Evolutionary conservation across 2,329 filamentous ascomycete genomes (phyloP).

Genomic region (Fusarium xyrophilum): DNA sequence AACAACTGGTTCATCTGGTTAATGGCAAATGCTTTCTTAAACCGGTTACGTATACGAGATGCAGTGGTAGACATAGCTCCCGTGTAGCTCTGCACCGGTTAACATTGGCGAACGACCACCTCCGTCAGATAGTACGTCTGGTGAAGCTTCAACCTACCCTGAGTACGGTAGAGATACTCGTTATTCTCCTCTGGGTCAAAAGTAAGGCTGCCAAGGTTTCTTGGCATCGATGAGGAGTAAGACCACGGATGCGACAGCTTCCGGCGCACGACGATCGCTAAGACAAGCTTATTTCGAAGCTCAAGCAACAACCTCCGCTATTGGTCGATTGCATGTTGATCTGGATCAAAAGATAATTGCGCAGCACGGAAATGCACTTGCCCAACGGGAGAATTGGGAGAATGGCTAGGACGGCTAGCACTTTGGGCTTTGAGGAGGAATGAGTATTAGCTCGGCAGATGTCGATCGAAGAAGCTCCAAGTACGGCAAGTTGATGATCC

Average conservation of each 20-base stretch:
- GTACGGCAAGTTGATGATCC: slow-evolving; percentile 33
- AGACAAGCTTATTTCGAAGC: slow-evolving; percentile 42
- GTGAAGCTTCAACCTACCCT: neutral
- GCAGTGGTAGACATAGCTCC: neutral
- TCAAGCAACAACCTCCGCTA: slow-evolving; percentile 20
- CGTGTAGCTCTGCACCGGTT: neutral
- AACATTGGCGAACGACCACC: slow-evolving; percentile 3
- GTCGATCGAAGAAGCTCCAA: slow-evolving; percentile 21
- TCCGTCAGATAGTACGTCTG: slow-evolving; percentile 7
- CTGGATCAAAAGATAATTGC: slow-evolving; percentile 9
- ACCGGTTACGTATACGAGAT: neutral
- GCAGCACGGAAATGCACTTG: neutral
- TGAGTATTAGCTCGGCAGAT: slow-evolving; percentile 28
- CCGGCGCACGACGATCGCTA: slow-evolving; percentile 9
- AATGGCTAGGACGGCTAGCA: neutral
- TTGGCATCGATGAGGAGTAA: slow-evolving; percentile 6
- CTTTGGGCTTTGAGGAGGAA: neutral
- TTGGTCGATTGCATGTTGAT: neutral
- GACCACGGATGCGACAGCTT: slow-evolving; percentile 24
- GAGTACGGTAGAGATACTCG: neutral
- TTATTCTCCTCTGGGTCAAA: neutral
- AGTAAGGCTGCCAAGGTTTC: neutral
- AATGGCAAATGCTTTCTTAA: neutral
- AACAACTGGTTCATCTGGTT: neutral
- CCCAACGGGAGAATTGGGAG: neutral